Percentiles rank a stretch among this genome's conserved stretches.
Evolutionary conservation across 495 filamentous ascomycete genomes (phyloP).

Genomic region (Neurospora cerealis): DNA sequence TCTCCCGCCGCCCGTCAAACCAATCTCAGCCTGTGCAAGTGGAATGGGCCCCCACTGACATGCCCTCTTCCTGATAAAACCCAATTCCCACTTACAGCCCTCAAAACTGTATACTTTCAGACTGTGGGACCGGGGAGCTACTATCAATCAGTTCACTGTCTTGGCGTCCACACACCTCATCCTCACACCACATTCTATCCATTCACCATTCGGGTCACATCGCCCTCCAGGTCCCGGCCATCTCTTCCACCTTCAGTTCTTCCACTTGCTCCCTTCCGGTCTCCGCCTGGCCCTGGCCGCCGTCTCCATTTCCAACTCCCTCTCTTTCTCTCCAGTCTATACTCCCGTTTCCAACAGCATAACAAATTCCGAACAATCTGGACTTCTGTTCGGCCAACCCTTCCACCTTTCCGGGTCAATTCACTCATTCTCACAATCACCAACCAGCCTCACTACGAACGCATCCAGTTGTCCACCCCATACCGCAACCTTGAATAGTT

Average conservation of each 20-base stretch:
- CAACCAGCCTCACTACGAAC: background rate
- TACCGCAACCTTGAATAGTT: background rate
- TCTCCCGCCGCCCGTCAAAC: constrained; percentile 13
- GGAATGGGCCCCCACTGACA: background rate
- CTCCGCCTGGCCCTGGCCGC: background rate
- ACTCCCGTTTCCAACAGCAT: background rate
- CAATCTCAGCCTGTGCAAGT: background rate
- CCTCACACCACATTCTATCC: constrained; percentile 9
- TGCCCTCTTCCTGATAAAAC: background rate
- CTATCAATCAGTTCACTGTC: background rate
- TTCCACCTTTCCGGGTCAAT: background rate
- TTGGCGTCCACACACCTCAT: constrained; percentile 4
- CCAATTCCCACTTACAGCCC: background rate
- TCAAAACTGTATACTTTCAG: background rate
- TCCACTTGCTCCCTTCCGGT: background rate
- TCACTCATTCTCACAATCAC: background rate
- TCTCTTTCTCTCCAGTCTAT: constrained; percentile 1
- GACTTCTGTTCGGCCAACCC: background rate
- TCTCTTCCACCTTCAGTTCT: constrained; percentile 10
- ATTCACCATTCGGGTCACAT: constrained; percentile 5
- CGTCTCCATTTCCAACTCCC: constrained; percentile 3
- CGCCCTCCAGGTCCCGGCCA: constrained; percentile 11
- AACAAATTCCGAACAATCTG: background rate
- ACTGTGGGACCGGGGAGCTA: background rate
- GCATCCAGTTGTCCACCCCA: background rate